Evolutionary conservation across 768 basidiomycete genomes (phyloP), one percentile per base, ranked within the genome.

Genomic region (Baorangia bicolor): DNA sequence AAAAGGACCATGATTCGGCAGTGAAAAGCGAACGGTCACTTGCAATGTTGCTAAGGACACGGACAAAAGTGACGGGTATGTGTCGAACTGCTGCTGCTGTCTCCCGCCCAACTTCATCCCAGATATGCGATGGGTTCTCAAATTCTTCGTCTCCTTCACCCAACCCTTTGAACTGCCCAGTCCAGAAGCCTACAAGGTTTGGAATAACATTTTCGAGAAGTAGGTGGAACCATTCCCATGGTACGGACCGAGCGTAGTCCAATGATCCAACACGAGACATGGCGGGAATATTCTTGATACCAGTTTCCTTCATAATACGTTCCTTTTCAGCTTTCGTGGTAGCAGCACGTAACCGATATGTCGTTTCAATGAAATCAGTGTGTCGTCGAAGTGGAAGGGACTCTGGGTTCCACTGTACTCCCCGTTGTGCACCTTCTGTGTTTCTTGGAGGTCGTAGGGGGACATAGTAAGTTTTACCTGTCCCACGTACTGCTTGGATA

Each of bases 381-480:
- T 79, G 74, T 1, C 54, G 66, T 2, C 69, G 65, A 6, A 75
- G 50, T 0, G 77, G 78, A 12, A 80, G 70, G n/a, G 68, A 51
- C 2, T 28, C 14, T 1, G 70, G 49, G 6, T 44, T 30, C 46
- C 47, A 55, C n/a, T n/a, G n/a, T n/a, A n/a, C n/a, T n/a, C n/a
- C n/a, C n/a, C n/a, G n/a, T n/a, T n/a, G n/a, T n/a, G n/a, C 25
- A 27, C 25, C 25, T 27, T 27, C 25, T 27, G n/a, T n/a, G n/a
- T n/a, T n/a, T n/a, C n/a, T n/a, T n/a, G n/a, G n/a, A n/a, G n/a
- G n/a, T n/a, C n/a, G n/a, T n/a, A 53, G 52, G n/a, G 52, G 35
- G 1, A 53, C 35, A 38, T 53, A 53, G 21, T 53, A 31, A 5
- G 27, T 46, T 31, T 3, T 38, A 2, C 52, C 28, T 0, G 4